Evolutionary conservation across 2,329 filamentous ascomycete genomes (phyloP).

Genomic region (Pseudogymnoascus destructans): DNA sequence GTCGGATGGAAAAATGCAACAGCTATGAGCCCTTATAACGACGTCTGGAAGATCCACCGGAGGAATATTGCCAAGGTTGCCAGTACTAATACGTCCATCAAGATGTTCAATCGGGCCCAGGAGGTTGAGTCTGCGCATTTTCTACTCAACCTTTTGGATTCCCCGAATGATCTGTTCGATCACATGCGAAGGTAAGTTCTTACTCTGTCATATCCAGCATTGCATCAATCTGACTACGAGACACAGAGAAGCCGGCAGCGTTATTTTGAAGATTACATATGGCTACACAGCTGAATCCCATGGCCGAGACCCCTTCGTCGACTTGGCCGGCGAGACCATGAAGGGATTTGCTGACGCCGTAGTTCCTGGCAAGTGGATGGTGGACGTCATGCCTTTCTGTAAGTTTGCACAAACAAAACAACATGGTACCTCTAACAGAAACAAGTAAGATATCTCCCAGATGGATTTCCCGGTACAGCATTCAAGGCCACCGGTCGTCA

Average conservation of each 20-base stretch:
- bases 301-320: constrained; percentile 31
- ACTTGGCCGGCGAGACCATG: constrained; percentile 30
- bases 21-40: constrained; percentile 27
- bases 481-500: constrained; percentile 32
- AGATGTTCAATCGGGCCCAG: constrained; percentile 31
- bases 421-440: constrained; percentile 7
- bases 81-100: constrained; percentile 30
- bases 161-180: constrained; percentile 27
- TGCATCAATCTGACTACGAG: not conserved
- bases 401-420: constrained; percentile 14
- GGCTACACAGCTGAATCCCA: constrained; percentile 33
- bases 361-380: constrained; percentile 32
- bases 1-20: constrained; percentile 30
- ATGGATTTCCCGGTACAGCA: constrained; percentile 33
- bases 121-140: constrained; percentile 34
- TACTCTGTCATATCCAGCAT: not conserved
- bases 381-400: constrained; percentile 34
- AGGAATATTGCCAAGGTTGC: constrained; percentile 34
- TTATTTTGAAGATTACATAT: constrained; percentile 34
- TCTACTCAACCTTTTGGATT: constrained; percentile 30
- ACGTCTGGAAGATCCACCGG: constrained; percentile 30
- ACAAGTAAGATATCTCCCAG: constrained; percentile 29
- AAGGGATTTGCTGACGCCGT: constrained; percentile 29
- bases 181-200: constrained; percentile 32
- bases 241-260: constrained; percentile 27